Base-by-base conservation (phyloP, 2,329 filamentous ascomycete genomes). In the Alternaria arborescens region DNA sequence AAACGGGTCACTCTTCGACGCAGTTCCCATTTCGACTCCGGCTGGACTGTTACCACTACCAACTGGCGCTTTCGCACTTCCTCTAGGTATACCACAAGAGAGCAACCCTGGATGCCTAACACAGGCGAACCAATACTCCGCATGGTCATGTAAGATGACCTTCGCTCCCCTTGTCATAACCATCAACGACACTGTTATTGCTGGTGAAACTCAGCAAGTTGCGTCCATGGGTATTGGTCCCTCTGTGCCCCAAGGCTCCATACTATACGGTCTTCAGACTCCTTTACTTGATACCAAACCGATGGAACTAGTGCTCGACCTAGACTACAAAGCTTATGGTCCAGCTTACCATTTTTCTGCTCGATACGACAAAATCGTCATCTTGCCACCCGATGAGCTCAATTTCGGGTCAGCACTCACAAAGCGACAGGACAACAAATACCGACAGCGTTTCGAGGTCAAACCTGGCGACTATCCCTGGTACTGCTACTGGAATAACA, bases 401-500 rank as follows among this genome's bases (percentile, higher is more conserved):
- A 62, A 65, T 34, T 69, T 71, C 32, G 74, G 72, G 8, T 60
- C 70, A 16, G 48, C 55, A 22, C 41, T 73, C 28, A 61, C 60
- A 42, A 70, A 71, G 30, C 69, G 72, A 10, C 58, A 71, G 52
- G 66, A 68, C 11, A 64, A 68, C 28, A 66, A 67, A 12, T 75
- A 72, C 42, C 68, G 75, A 52, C 78, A 79, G 58, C 80, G 80
- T 40, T 79, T 82, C 64, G 74, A 81, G 52, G 79, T 82, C 11
- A 73, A 80, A 57, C 81, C 83, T n/a, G 86, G 86, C 8, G 86
- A 90, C 36, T 83, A 82, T 60, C 88, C 88, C 3, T 91, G 88
- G 88, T 89, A 87, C 69, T 91, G 89, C 75, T 86, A 85, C 73
- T 91, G 88, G 88, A 91, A 91, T 71, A 80, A 82, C 14, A 91